Evolutionary conservation across 345 rosid species (phyloP), one percentile per base, ranked within the genome.

Genomic region (Laguncularia racemosa): DNA sequence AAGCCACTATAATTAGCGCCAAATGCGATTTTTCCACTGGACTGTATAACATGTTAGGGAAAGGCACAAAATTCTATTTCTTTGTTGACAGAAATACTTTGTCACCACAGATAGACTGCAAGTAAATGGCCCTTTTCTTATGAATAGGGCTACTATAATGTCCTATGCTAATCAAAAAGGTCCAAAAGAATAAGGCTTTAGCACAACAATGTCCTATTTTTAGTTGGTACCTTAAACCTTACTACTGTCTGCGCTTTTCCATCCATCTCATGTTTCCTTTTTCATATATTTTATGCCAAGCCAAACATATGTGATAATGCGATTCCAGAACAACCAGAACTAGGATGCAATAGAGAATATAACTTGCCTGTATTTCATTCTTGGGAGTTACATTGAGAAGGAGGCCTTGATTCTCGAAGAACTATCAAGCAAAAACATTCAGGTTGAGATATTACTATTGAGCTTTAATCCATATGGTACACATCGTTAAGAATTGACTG

Each of bases 311-410:
- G 9, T 4, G 40, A 28, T 11, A 53, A 3, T 33, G 9, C 7
- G 40, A 33, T 14, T 47, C 18, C n/a, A 12, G 16, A 47, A 3
- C 16, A 47, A 47, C 16, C 50, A 47, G 50, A 33, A 33, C 40
- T 33, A 10, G 28, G 40, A 33, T 33, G 11, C 40, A 33, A n/a
- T n/a, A n/a, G n/a, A n/a, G n/a, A n/a, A n/a, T n/a, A n/a, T n/a
- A n/a, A 76, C 81, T 81, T 77, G 78, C 98, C 91, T 92, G 91
- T 28, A 92, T 80, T 50, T 72, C 86, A 63, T 89, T 84, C 48
- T 73, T 86, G 55, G 67, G 53, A 48, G 82, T 92, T 40, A 86
- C 85, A 76, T 83, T 89, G 55, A 89, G 68, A 65, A 92, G 88
- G 55, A 86, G 49, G 50, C 93, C 89, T 74, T 77, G 85, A 47